These are phyloP conservation scores for Gigaspora rosea DNA, from an alignment of 192 early-diverging fungal genomes.

Conservation along the genomic window DNA sequence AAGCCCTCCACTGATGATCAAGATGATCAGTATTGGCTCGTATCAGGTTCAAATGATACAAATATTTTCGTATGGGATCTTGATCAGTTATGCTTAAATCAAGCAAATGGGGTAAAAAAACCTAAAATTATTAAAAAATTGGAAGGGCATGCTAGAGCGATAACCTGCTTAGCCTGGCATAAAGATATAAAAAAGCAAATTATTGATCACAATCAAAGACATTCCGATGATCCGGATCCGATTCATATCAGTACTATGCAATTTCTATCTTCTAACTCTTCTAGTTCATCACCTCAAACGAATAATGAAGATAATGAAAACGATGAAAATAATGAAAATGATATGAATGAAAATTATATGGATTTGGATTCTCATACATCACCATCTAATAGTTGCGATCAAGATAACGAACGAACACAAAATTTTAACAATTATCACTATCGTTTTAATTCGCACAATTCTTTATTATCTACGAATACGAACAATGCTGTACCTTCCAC, in stretches of 20 bases:
- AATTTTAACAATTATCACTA: too few relatives aligned
- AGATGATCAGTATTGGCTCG: slow-evolving; percentile 9
- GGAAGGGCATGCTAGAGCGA: slow-evolving; percentile 12
- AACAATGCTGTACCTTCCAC: neutral
- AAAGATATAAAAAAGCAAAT: slow-evolving; percentile 3
- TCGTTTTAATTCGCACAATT: too few relatives aligned
- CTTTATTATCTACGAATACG: neutral
- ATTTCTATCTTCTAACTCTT: neutral
- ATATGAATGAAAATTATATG: neutral
- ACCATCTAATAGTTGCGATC: too few relatives aligned
- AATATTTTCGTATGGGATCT: slow-evolving; percentile 15
- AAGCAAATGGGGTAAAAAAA: neutral
- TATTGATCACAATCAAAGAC: neutral
- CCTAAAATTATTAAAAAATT: neutral
- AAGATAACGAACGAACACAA: too few relatives aligned
- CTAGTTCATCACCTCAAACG: neutral
- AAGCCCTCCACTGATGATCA: neutral
- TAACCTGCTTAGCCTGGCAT: slow-evolving; percentile 21
- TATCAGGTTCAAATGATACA: slow-evolving; percentile 20
- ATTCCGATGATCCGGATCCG: neutral
- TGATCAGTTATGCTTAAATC: neutral
- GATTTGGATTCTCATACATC: neutral
- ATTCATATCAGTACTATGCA: neutral
- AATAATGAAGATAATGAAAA: neutral
- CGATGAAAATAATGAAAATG: neutral